Percentiles rank a stretch among this genome's conserved stretches.
These are phyloP conservation scores for Cyclocybe cylindracea DNA, from an alignment of 768 basidiomycete species.

Conservation along the genomic window DNA sequence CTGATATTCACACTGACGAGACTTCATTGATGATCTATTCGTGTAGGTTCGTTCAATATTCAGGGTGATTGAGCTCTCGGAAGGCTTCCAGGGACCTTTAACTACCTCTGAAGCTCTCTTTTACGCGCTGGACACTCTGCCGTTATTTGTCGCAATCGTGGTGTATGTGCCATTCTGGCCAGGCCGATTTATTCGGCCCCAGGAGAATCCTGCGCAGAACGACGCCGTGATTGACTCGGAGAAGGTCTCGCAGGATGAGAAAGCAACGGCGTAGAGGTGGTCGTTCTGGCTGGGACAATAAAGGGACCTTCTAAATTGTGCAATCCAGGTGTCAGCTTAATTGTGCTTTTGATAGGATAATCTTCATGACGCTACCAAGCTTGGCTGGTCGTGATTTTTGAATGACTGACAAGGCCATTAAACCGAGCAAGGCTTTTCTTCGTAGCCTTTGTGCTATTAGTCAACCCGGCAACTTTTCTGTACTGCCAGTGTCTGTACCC, in stretches of 20 bases:
- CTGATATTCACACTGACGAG: neutral
- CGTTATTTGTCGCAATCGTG: slow-evolving; percentile 59
- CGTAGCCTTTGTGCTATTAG: no score
- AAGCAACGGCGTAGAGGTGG: neutral
- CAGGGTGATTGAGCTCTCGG: slow-evolving; percentile 56
- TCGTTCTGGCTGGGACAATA: no score
- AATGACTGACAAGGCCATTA: no score
- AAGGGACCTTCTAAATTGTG: no score
- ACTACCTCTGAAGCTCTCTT: slow-evolving; percentile 62
- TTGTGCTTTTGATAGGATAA: no score
- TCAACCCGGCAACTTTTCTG: no score
- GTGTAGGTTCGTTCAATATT: slow-evolving; percentile 64
- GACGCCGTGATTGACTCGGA: neutral
- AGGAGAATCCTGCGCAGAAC: slow-evolving; percentile 39
- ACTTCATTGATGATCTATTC: neutral
- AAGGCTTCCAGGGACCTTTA: slow-evolving; percentile 63
- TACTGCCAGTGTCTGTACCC: no score
- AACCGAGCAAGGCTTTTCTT: no score
- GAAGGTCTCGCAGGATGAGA: neutral
- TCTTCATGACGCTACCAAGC: no score
- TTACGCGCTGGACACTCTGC: slow-evolving; percentile 67
- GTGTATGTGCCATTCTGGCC: slow-evolving; percentile 69
- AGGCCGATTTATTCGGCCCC: slow-evolving; percentile 54
- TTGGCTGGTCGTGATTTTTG: no score
- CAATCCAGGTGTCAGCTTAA: no score